Evolutionary conservation across 306 rosid genomes (phyloP).

Genomic region (Quercus ilex): DNA sequence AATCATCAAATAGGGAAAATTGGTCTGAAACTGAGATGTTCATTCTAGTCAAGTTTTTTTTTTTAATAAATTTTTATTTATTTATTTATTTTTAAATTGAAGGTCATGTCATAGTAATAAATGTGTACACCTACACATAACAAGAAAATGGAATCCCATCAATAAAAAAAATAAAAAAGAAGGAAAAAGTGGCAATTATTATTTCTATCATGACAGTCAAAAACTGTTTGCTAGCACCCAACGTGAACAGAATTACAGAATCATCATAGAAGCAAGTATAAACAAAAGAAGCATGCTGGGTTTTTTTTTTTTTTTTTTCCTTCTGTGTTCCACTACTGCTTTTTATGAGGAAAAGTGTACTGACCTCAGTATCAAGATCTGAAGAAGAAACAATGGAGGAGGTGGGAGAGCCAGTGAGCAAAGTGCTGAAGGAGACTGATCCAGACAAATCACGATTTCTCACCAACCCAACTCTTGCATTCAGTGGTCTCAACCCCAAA

Average conservation of each 20-base stretch:
- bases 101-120: background rate
- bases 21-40: constrained; percentile 15
- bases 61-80: too few relatives aligned
- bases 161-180: background rate
- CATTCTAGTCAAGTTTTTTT: background rate
- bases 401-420: constrained; percentile 51
- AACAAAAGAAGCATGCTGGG: background rate
- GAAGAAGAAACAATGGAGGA: constrained; percentile 48
- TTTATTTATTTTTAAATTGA: background rate
- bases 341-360: constrained; percentile 1
- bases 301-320: background rate
- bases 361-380: constrained; percentile 64
- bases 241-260: background rate
- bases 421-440: constrained; percentile 70
- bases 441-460: constrained; percentile 52
- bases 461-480: constrained; percentile 53
- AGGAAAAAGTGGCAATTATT: background rate
- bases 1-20: constrained; percentile 13
- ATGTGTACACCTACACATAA: background rate
- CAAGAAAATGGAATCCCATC: background rate
- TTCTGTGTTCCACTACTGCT: too few relatives aligned
- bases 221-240: background rate
- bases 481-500: constrained; percentile 66
- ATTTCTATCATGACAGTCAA: background rate
- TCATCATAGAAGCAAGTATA: background rate